Evolutionary conservation across 148 eudicot species (phyloP), one percentile per base, ranked within the genome.

Genomic region (Cornus florida): DNA sequence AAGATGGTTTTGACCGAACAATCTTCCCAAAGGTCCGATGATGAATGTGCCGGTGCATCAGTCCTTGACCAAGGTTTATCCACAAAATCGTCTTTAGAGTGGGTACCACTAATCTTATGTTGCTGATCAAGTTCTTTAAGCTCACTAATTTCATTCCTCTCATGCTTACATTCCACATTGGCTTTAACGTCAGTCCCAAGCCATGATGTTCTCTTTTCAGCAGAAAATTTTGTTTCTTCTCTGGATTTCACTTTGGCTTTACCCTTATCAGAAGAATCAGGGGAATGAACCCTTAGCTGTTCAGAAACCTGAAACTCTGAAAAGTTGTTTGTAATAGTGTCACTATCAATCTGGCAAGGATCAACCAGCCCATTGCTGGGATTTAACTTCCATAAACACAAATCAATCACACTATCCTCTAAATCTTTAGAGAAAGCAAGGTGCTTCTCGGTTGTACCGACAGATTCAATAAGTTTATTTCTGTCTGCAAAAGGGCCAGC

Each of bases 1-100:
- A 93, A 89, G 73, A 94, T 91, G 81, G 92, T 92, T 88, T 91
- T 92, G 67, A 91, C 86, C 2, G 90, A 75, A 78, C 94, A 91
- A 69, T 90, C 93, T 84, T 88, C 89, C 93, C 91, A 86, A 66
- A 84, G 83, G 78, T 89, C 88, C 32, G 89, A 81, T 20, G 91
- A 89, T 60, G 88, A 77, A 70, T 79, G 70, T 39, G 85, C 17
- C 62, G 79, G 82, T 60, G 80, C 91, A 79, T 88, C 90, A 78
- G 77, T 84, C 78, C 84, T 88, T 59, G 88, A 81, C 88, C 88
- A 90, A 31, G 79, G 75, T 65, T 91, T 87, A 77, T 83, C 94
- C 33, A 59, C 80, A 79, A 80, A 75, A 53, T 57, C 83, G 69
- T 84, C 88, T 76, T 74, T 85, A 66, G 90, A 77, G 33, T 71